Conservation (phyloP, 371 early-diverging fungal genomes). For the Batkoa obscura region DNA sequence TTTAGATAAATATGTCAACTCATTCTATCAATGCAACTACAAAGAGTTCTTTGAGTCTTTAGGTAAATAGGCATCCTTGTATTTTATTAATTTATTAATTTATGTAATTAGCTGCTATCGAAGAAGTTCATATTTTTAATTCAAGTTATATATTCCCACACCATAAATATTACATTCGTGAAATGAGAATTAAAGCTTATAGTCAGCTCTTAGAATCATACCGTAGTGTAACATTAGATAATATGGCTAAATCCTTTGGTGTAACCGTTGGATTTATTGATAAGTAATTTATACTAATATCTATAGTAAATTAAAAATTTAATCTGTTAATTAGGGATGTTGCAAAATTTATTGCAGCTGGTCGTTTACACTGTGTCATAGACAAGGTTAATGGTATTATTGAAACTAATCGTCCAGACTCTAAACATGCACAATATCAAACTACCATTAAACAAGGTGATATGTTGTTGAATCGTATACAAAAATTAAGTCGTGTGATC, state of each 20-base stretch:
- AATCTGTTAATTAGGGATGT: slow-evolving; percentile 81
- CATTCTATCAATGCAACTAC: slow-evolving; percentile 90
- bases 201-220: slow-evolving; percentile 96
- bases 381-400: slow-evolving; percentile 97
- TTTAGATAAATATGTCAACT: slow-evolving; percentile 61
- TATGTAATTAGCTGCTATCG: slow-evolving; percentile 24
- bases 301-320: not conserved
- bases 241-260: slow-evolving; percentile 95
- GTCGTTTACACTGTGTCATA: slow-evolving; percentile 94
- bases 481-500: slow-evolving; percentile 87
- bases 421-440: slow-evolving; percentile 93
- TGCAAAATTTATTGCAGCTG: slow-evolving; percentile 87
- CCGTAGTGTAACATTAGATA: slow-evolving; percentile 78
- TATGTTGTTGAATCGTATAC: slow-evolving; percentile 80
- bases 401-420: slow-evolving; percentile 89
- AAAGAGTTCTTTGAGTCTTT: slow-evolving; percentile 71
- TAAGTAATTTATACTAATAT: slow-evolving; percentile 26
- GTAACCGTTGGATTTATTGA: slow-evolving; percentile 91
- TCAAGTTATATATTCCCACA: slow-evolving; percentile 61
- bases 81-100: not conserved
- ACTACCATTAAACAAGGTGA: slow-evolving; percentile 92
- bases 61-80: slow-evolving; percentile 15
- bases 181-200: slow-evolving; percentile 96
- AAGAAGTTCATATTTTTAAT: slow-evolving; percentile 22
- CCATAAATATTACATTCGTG: slow-evolving; percentile 78